Evolutionary conservation across 805 yeast species (phyloP), one percentile per base, ranked within the genome.

Genomic region (Saturnispora halmiae): DNA sequence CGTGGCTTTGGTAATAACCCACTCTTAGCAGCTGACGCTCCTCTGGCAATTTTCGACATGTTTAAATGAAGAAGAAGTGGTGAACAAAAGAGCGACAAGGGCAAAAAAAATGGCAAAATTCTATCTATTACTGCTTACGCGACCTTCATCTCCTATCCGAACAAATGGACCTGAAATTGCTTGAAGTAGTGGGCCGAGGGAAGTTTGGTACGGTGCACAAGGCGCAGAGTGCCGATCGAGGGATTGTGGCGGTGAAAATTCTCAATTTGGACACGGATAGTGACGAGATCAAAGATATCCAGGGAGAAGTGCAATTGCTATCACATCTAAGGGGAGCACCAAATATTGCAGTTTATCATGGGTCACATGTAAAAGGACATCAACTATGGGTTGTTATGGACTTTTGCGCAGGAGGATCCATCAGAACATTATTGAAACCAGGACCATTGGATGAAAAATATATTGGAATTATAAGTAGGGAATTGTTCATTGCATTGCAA

Each of bases 331-430:
- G 84, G 51, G 77, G 76, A 41, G 83, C 82, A 14, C 92, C 94
- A n/a, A 92, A 92, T 52, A 85, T 92, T 40, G 87, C 95, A 3
- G 88, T 82, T 47, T 92, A 92, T 61, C 84, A 82, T 55, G 96
- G 96, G 1, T 82, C 94, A 1, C 81, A 82, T 49, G 62, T 94
- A 22, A 76, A 79, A 46, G 96, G 90, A 36, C 82, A 95, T n/a
- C 80, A 83, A 53, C 67, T 92, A 28, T 92, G 98, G 97, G 88
- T 92, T 58, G 78, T 92, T 44, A 92, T 92, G 96, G 99, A 92
- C 55, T 77, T 83, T 54, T 90, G 97, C 61, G 92, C 95, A 1
- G 99, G 98, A 13, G 99, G 99, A 0, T 82, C 95, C 1, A 75
- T 85, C 42, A 70, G 98, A 47, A 84, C 96, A 2, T 65, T 92